Conservation (phyloP, 352 stramenopile species). For the Phytophthora uliginosa region DNA sequence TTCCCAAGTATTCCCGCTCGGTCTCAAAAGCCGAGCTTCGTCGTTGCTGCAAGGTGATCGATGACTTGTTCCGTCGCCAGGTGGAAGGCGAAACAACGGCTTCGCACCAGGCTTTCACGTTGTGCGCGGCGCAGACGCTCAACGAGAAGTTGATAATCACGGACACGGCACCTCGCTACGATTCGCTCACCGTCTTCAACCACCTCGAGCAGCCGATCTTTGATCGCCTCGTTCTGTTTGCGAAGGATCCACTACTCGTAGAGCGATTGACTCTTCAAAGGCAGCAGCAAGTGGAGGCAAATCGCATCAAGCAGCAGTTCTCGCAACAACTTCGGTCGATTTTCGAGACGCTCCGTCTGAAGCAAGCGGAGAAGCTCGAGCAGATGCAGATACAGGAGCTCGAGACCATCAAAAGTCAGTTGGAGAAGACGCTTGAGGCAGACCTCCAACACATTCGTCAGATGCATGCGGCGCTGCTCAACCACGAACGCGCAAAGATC, state of each 20-base stretch:
- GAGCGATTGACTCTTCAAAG: constrained; percentile 58
- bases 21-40: constrained; percentile 66
- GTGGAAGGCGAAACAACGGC: constrained; percentile 36
- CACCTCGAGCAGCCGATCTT: constrained; percentile 79
- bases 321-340: constrained; percentile 57
- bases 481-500: constrained; percentile 71
- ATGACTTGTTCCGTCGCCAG: constrained; percentile 58
- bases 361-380: constrained; percentile 54
- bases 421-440: constrained; percentile 64
- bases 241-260: constrained; percentile 72
- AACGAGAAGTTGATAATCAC: constrained; percentile 73
- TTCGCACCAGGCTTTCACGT: constrained; percentile 62
- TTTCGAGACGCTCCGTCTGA: constrained; percentile 54
- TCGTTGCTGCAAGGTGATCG: constrained; percentile 55
- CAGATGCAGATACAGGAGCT: constrained; percentile 45
- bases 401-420: constrained; percentile 48
- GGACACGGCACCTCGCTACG: constrained; percentile 70
- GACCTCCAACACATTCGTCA: constrained; percentile 72
- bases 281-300: constrained; percentile 64
- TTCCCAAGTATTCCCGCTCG: constrained; percentile 67
- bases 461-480: constrained; percentile 68
- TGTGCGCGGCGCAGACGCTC: constrained; percentile 42
- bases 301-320: constrained; percentile 57
- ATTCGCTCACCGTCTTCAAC: constrained; percentile 63
- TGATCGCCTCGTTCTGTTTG: constrained; percentile 71